phyloP scores from a whole-genome alignment of 768 basidiomycete species.

The Suillus paluster region DNA sequence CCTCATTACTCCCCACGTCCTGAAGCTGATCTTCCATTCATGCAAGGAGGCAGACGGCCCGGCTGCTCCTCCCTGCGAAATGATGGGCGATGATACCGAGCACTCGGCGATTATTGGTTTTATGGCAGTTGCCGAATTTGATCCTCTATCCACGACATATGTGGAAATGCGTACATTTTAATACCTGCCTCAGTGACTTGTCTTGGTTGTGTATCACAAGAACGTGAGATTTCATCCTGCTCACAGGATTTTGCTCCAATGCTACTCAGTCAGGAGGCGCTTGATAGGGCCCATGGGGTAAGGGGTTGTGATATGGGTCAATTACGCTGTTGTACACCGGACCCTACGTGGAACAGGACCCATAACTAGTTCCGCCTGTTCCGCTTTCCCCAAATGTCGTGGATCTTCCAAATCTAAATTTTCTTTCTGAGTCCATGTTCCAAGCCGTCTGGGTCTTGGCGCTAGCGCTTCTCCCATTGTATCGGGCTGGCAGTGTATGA shows the following conservation, averaged over 20 bases:
- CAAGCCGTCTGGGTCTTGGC: background rate
- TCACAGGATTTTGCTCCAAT: background rate
- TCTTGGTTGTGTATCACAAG: constrained; percentile 1
- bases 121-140: background rate
- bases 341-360: background rate
- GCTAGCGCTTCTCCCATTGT: background rate
- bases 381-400: background rate
- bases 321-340: too few species aligned
- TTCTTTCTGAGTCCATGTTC: background rate
- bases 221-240: background rate
- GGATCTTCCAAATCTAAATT: background rate
- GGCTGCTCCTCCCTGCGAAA: background rate
- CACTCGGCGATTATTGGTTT: background rate
- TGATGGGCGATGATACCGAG: background rate
- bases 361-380: background rate
- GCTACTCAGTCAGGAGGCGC: background rate
- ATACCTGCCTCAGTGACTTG: background rate
- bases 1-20: background rate
- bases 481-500: background rate
- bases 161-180: background rate
- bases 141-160: background rate
- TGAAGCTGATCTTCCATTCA: background rate
- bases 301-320: background rate
- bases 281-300: background rate
- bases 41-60: constrained; percentile 2